A percentile compares a stretch with the other conserved stretches of the same genome.
Conservation (phyloP, 2,329 filamentous ascomycete species). For the Aspergillus ruber region DNA sequence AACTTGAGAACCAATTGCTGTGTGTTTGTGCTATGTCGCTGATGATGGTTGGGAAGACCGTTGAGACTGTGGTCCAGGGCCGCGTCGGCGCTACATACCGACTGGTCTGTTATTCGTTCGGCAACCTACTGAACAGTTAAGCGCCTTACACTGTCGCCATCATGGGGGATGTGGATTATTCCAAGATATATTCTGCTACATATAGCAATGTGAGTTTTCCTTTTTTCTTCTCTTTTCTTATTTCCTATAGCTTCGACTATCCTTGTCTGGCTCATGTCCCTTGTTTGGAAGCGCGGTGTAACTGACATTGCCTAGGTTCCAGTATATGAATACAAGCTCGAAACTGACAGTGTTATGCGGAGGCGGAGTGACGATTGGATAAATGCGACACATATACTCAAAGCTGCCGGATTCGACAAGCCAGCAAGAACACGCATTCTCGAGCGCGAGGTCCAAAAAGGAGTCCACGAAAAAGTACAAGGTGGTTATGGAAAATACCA, state of each 20-base stretch:
- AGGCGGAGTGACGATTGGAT: constrained; percentile 92
- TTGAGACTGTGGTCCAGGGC: not conserved
- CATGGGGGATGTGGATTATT: constrained; percentile 31
- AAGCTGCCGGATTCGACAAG: constrained; percentile 95
- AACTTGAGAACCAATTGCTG: not conserved
- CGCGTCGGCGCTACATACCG: not conserved
- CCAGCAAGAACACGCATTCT: constrained; percentile 90
- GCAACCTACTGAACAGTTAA: constrained; percentile 16
- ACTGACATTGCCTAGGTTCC: constrained; percentile 59
- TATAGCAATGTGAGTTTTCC: constrained; percentile 54
- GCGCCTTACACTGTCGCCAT: constrained; percentile 17
- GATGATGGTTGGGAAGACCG: constrained; percentile 6
- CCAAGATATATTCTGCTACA: constrained; percentile 57
- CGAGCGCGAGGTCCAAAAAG: constrained; percentile 94
- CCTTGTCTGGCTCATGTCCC: not conserved
- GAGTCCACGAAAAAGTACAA: constrained; percentile 94
- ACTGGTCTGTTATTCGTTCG: constrained; percentile 11
- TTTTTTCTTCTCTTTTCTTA: constrained; percentile 1
- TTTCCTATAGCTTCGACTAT: not conserved
- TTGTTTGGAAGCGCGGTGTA: constrained; percentile 6
- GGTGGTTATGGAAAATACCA: constrained; percentile 99
- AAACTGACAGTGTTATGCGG: constrained; percentile 90
- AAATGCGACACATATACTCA: constrained; percentile 98
- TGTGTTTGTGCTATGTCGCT: constrained; percentile 3
- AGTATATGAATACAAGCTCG: constrained; percentile 89